phyloP scores from a whole-genome alignment of 495 filamentous ascomycete species.

The Podospora appendiculata region DNA sequence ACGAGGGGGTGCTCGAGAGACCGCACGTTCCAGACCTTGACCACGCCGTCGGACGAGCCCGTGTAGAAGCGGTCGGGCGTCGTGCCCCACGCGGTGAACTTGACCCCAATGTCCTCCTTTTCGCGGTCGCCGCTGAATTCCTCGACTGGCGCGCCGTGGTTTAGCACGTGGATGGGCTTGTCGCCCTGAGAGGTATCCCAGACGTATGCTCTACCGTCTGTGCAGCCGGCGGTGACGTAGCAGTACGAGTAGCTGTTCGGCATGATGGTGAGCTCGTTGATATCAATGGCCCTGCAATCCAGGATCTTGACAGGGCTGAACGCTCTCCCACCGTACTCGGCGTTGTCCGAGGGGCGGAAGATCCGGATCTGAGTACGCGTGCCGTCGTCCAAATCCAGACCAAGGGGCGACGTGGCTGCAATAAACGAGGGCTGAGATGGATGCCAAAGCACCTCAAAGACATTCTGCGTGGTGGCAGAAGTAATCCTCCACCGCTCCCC shows the following conservation, averaged over 20 bases:
- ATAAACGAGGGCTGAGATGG: conserved; percentile 50
- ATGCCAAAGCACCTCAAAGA: conserved; percentile 79
- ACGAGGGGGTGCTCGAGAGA: conserved; percentile 46
- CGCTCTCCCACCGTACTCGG: conserved; percentile 20
- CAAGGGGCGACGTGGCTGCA: conserved; percentile 51
- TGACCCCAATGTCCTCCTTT: conserved; percentile 69
- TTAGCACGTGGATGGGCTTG: conserved; percentile 54
- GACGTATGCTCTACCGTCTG: conserved; percentile 72
- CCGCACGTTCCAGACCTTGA: conserved; percentile 79
- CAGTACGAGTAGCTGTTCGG: conserved; percentile 35
- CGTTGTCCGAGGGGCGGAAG: conserved; percentile 22
- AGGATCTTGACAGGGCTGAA: conserved; percentile 34
- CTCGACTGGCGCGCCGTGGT: conserved; percentile 61
- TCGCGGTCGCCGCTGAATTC: conserved; percentile 56
- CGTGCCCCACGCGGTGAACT: conserved; percentile 72
- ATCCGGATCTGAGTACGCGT: conserved; percentile 43
- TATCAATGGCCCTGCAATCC: conserved; percentile 74
- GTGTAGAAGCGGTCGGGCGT: conserved; percentile 68
- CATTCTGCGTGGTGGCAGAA: conserved; percentile 53
- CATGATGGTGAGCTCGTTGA: conserved; percentile 73
- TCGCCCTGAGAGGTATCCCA: conserved; percentile 65
- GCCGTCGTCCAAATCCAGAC: conserved; percentile 31
- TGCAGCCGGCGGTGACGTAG: conserved; percentile 77
- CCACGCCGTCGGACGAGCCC: conserved; percentile 79
- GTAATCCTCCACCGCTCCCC: conserved; percentile 37